These are phyloP conservation scores for Phytophthora sp. DNA, from an alignment of 352 stramenopile genomes.

Conservation along the genomic window DNA sequence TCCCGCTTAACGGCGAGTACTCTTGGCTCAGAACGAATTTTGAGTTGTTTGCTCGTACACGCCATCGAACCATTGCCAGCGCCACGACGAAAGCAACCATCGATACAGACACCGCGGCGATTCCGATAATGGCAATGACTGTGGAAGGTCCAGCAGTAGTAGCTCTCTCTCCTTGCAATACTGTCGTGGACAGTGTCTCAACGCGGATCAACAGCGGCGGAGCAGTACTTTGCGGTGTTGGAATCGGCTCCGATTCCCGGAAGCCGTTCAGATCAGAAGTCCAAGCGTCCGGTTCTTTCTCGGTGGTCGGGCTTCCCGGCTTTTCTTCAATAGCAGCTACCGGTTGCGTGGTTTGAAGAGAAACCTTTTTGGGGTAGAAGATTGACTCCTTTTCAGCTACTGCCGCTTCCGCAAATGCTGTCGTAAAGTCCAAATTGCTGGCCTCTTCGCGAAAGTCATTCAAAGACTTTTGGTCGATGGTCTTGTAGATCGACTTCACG, in stretches of 20 bases:
- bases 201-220: background rate
- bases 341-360: background rate
- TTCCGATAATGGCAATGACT: conserved; percentile 15
- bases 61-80: conserved; percentile 10
- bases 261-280: background rate
- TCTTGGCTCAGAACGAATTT: conserved; percentile 4
- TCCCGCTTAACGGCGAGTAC: conserved; percentile 7
- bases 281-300: background rate
- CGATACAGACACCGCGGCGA: conserved; percentile 10
- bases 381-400: too few relatives aligned
- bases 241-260: background rate
- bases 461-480: conserved; percentile 45
- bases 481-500: conserved; percentile 53
- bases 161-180: background rate
- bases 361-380: background rate
- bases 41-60: conserved; percentile 1
- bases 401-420: too few relatives aligned
- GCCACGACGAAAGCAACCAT: conserved; percentile 18
- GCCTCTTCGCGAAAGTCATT: conserved; percentile 21
- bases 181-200: conserved; percentile 2
- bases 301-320: background rate
- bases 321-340: background rate
- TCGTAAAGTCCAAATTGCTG: conserved; percentile 41
- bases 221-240: background rate
- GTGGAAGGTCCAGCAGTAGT: background rate